Conservation (phyloP, 2,329 filamentous ascomycete species). For the Verticillium isaacii region DNA sequence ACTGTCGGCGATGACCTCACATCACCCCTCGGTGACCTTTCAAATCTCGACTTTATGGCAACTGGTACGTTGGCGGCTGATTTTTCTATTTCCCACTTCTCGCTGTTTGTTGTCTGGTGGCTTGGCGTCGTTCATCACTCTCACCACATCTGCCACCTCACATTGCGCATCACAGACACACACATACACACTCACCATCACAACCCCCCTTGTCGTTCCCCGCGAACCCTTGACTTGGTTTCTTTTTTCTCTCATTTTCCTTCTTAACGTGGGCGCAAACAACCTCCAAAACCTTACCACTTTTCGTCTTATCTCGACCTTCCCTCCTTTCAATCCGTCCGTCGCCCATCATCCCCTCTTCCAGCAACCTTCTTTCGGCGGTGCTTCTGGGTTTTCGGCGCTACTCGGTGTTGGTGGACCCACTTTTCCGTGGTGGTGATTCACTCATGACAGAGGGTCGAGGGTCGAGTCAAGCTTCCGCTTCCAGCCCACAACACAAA, state of each 20-base stretch:
- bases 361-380: not conserved
- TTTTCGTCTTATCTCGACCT: not conserved
- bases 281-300: too few species aligned
- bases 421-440: not conserved
- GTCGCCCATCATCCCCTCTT: not conserved
- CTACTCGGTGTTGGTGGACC: not conserved
- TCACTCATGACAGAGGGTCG: not conserved
- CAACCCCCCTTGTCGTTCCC: too few species aligned
- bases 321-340: constrained; percentile 1
- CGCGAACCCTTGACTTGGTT: too few species aligned
- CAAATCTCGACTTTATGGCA: constrained; percentile 43
- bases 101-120: not conserved
- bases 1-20: constrained; percentile 18
- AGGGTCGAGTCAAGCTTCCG: not conserved
- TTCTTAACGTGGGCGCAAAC: too few species aligned
- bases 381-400: not conserved
- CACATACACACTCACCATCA: not conserved
- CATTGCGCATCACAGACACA: not conserved
- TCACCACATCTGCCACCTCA: not conserved
- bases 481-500: not conserved
- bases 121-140: not conserved
- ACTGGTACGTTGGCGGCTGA: constrained; percentile 32
- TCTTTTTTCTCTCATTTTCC: too few species aligned
- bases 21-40: constrained; percentile 38
- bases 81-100: constrained; percentile 2